These are phyloP conservation scores for Gastrolobium bilobum DNA, from an alignment of 306 rosid genomes.

Conservation along the genomic window DNA sequence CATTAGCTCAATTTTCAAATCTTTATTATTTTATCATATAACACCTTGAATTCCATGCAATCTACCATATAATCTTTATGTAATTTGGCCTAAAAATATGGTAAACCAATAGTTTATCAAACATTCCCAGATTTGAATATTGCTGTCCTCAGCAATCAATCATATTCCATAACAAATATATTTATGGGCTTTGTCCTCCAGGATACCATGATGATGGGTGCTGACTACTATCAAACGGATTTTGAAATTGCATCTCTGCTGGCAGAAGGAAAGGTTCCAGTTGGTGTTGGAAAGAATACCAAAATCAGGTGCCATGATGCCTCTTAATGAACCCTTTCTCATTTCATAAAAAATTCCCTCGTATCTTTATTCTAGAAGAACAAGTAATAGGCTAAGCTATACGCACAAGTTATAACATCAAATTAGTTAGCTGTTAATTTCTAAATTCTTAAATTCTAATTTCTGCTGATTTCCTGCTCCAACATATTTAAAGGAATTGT, in stretches of 20 bases:
- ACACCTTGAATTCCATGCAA: too few species aligned
- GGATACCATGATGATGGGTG: slow-evolving; percentile 99
- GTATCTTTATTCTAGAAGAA: background rate
- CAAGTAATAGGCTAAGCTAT: background rate
- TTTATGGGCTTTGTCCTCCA: slow-evolving; percentile 45
- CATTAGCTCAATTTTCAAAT: too few species aligned
- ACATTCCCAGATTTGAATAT: too few species aligned
- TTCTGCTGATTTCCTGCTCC: slow-evolving; percentile 41
- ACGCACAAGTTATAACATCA: background rate
- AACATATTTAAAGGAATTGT: slow-evolving; percentile 67
- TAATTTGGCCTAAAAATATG: too few species aligned
- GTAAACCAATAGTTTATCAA: too few species aligned
- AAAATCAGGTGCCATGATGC: slow-evolving; percentile 70
- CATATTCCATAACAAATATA: slow-evolving; percentile 12
- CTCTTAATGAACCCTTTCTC: background rate
- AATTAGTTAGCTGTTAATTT: background rate
- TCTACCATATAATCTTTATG: too few species aligned
- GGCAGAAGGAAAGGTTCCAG: slow-evolving; percentile 74
- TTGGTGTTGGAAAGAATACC: slow-evolving; percentile 90
- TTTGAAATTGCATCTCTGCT: slow-evolving; percentile 74
- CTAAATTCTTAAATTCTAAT: background rate
- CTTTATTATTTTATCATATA: too few species aligned
- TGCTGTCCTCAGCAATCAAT: too few species aligned
- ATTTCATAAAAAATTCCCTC: background rate
- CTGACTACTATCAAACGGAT: slow-evolving; percentile 91